These are phyloP conservation scores for Catharanthus roseus DNA, from an alignment of 257 asterid genomes.

Conservation along the genomic window DNA sequence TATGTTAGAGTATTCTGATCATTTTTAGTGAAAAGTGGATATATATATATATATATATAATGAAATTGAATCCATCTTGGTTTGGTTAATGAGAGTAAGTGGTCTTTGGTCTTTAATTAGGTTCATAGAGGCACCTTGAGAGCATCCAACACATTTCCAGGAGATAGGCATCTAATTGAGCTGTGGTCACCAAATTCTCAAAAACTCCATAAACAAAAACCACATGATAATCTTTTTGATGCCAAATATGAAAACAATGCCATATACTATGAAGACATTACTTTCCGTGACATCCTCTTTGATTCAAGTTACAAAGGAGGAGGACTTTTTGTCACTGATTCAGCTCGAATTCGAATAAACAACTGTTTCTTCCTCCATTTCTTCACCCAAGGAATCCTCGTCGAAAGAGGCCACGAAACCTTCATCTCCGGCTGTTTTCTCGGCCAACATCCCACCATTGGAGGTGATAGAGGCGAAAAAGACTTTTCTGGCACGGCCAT, in stretches of 20 bases:
- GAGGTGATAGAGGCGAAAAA: constrained; percentile 41
- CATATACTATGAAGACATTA: constrained; percentile 45
- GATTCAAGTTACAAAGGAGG: constrained; percentile 54
- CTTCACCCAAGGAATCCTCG: constrained; percentile 40
- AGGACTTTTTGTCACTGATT: constrained; percentile 37
- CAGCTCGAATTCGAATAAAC: constrained; percentile 40
- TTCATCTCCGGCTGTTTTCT: constrained; percentile 43
- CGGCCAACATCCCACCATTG: constrained; percentile 55
- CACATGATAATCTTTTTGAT: constrained; percentile 8
- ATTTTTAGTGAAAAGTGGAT: no score
- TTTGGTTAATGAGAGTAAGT: no score
- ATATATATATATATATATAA: no score
- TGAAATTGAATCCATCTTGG: no score
- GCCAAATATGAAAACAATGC: constrained; percentile 31
- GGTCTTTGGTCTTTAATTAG: constrained; percentile 17
- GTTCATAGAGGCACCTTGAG: constrained; percentile 48
- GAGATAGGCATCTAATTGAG: constrained; percentile 44
- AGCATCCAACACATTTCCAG: constrained; percentile 52
- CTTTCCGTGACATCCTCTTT: constrained; percentile 51
- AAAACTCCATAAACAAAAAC: not conserved
- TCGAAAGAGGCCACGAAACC: constrained; percentile 54
- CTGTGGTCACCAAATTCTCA: constrained; percentile 44
- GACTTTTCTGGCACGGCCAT: constrained; percentile 42
- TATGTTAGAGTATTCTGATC: no score
- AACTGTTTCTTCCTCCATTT: constrained; percentile 50